Base-by-base conservation (phyloP, 371 early-diverging fungal species). In the Mortierella sp. region DNA sequence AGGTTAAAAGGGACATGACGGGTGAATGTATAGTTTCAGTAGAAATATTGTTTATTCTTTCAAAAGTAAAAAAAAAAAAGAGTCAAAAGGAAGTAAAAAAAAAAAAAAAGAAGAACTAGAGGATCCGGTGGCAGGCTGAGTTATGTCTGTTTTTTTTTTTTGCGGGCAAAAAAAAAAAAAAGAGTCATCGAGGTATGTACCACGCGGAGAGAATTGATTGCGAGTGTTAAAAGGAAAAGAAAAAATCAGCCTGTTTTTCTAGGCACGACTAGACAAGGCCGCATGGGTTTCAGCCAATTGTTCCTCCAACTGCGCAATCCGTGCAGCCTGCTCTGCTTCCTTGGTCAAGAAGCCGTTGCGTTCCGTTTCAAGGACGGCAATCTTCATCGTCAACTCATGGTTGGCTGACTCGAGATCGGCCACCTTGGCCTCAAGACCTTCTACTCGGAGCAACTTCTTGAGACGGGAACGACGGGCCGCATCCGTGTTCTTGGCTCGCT, bases 391-490 rank as follows among this genome's bases (percentile, higher is more conserved):
- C 69, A 93, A 74, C 29, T 80, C 80, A 68, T 81, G 81, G 74
- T 95, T 96, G 51, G 94, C 92, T 23, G 81, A 68, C 84, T 95
- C 95, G 45, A 97, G 87, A 64, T 90, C 89, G 23, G 81, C 67
- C 23, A 96, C 94, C 60, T 89, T 88, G 52, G 72, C 74, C 81
- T 97, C 96, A 18, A 97, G 89, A 12, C 87, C 75, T 75, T 94
- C 93, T 86, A 97, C 89, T 80, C 90, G 90, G 62, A 87, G 77
- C 66, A 92, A 85, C 88, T 95, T 97, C 73, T 94, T 92, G 66
- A 89, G 86, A 48, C 97, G 93, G 43, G 94, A 94, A 68, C 97
- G 94, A 57, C 97, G 90, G 12, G 97, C 97, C 7, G 97, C 97
- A 76, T 96, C 96, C 9, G 96, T 96, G 85, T 96, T 96, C 85